These are phyloP conservation scores for Onygenales sp. DNA, from an alignment of 2,329 filamentous ascomycete genomes.

Conservation along the genomic window DNA sequence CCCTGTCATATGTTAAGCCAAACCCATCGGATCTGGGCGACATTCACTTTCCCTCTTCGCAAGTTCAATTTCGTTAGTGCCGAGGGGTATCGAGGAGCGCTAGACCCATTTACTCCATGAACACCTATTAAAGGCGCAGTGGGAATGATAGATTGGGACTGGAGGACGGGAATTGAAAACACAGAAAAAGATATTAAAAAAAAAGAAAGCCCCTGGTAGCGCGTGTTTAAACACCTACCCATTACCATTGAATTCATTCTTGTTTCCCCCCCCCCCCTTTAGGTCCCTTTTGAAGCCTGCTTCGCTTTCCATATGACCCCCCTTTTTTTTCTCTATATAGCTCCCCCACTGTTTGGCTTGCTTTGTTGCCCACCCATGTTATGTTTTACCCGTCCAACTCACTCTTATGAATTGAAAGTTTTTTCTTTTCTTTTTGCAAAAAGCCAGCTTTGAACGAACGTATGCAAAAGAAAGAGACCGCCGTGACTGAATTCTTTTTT, in stretches of 20 bases:
- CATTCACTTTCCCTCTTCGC: background rate
- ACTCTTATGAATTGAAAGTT: background rate
- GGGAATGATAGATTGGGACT: slow-evolving; percentile 2
- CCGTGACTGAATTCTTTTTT: background rate
- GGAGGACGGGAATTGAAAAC: background rate
- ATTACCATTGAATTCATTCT: too few species aligned
- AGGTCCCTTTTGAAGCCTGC: too few species aligned
- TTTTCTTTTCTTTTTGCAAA: background rate
- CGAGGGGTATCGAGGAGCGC: background rate
- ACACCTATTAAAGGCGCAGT: background rate
- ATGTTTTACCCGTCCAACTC: background rate
- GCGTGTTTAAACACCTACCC: background rate
- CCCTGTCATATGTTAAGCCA: background rate
- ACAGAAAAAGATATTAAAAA: background rate
- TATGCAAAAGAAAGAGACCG: background rate
- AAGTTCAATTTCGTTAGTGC: background rate
- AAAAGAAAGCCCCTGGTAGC: background rate
- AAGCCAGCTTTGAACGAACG: background rate
- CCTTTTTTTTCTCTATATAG: background rate
- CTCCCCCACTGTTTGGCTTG: background rate
- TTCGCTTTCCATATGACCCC: too few species aligned
- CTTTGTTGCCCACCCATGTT: background rate
- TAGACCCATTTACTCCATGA: background rate
- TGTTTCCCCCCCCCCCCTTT: too few species aligned
- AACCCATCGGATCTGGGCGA: background rate